Evolutionary conservation across 2,329 filamentous ascomycete species (phyloP).

Genomic region (Microdochium paspali): DNA sequence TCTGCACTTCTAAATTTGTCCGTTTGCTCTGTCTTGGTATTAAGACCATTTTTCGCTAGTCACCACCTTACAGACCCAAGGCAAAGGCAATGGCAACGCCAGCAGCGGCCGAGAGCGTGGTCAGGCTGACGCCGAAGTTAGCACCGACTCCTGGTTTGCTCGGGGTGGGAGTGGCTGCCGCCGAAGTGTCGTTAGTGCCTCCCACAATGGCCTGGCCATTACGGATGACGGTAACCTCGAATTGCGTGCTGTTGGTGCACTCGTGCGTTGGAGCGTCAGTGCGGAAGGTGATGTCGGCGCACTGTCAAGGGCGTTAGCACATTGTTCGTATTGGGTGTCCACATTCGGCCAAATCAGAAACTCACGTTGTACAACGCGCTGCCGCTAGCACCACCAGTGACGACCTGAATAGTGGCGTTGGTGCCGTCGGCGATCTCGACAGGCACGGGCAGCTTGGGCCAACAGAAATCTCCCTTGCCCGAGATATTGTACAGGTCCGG

Average conservation of each 20-base stretch:
- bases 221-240: conserved; percentile 29
- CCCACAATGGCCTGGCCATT: conserved; percentile 19
- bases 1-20: too few species aligned
- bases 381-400: conserved; percentile 48
- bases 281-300: conserved; percentile 64
- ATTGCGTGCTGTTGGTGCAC: conserved; percentile 45
- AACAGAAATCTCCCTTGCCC: conserved; percentile 56
- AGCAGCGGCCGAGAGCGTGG: conserved; percentile 22
- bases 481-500: conserved; percentile 48
- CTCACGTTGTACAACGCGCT: conserved; percentile 59
- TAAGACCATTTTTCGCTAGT: too few species aligned
- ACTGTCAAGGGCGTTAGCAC: too few species aligned
- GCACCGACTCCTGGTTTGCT: conserved; percentile 8
- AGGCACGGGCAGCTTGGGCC: conserved; percentile 49
- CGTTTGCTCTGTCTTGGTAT: too few species aligned
- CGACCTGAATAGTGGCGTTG: conserved; percentile 59
- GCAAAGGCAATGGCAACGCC: conserved; percentile 28
- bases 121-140: conserved; percentile 8
- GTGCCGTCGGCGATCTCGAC: conserved; percentile 46
- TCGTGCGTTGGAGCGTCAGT: conserved; percentile 33
- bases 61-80: conserved; percentile 18
- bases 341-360: conserved; percentile 6
- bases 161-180: background rate
- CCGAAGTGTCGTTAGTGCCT: conserved; percentile 1
- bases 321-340: too few species aligned